Base-by-base conservation (phyloP, 1,284 basidiomycete genomes). In the Ustilago esculenta region DNA sequence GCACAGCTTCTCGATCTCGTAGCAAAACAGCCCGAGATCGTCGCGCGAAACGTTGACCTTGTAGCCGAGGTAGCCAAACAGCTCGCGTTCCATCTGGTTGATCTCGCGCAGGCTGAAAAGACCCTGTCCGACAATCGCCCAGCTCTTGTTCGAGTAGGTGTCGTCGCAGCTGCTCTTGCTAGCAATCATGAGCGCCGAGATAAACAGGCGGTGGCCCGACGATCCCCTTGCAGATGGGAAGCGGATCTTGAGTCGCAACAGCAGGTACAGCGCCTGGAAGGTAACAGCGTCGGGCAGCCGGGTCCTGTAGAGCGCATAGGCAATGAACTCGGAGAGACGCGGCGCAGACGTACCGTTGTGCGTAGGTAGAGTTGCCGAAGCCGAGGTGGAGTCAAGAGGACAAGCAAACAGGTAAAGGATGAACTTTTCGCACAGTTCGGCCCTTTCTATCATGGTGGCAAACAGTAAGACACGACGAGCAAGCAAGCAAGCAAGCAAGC, bases 21-120 rank as follows among this genome's bases (percentile, higher is more conserved):
- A 59, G 36, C 68, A 70, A 47, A 81, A 81, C 24, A 60, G 39
- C n/a, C 66, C 61, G 33, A 81, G 67, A 17, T 76, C 77, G 24
- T 73, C 71, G n/a, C 67, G 70, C 42, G 63, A 53, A 5, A 79
- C 76, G 40, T 77, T 76, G 52, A 81, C 73, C 52, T 76, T 73
- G 64, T 73, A 74, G 46, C 75, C 80, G 23, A 81, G 72, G 51
- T 80, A 81, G n/a, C 73, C 76, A 30, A 82, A 80, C 24, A 82
- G 69, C 57, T 82, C 81, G 30, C 81, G 75, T 61, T 82, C 81
- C 78, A 82, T 81, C 58, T 81, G 80, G 59, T 82, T 82, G 49
- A 82, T 68, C 56, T 82, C 81, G 29, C 74, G 73, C 21, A 81
- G 55, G 37, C 66, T 70, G 51, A 82, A 81, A 36, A 82, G 63